These are phyloP conservation scores for Nymphaea thermarum DNA, from an alignment of 164 flowering plant species.

Conservation along the genomic window DNA sequence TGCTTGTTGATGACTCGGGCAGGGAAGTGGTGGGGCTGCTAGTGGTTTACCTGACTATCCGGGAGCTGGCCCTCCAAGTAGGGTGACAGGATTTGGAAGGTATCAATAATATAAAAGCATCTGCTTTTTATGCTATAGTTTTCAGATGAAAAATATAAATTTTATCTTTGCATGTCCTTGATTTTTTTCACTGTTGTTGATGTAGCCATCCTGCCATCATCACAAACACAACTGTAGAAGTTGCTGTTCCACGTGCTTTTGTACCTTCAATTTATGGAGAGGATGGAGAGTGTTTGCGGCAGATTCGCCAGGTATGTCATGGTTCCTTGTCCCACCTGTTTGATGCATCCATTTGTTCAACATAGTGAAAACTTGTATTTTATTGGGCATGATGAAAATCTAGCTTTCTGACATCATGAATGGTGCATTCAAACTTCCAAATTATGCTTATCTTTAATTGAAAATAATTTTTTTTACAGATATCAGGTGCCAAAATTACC, in stretches of 20 bases:
- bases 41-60: constrained; percentile 49
- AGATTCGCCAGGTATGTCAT: constrained; percentile 58
- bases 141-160: background rate
- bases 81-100: constrained; percentile 59
- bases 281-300: constrained; percentile 67
- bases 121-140: background rate
- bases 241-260: constrained; percentile 72
- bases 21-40: constrained; percentile 51
- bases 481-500: constrained; percentile 83
- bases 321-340: background rate
- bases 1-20: background rate
- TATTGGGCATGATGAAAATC: background rate
- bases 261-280: constrained; percentile 84
- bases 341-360: background rate
- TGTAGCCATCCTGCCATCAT: constrained; percentile 60
- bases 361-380: background rate
- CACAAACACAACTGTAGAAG: constrained; percentile 87
- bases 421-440: background rate
- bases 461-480: constrained; percentile 28
- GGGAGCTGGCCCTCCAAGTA: constrained; percentile 50
- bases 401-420: background rate
- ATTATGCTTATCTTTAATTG: background rate
- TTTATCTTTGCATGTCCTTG: background rate
- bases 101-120: constrained; percentile 12
- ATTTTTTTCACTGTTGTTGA: constrained; percentile 20